Conservation (phyloP, 345 rosid species). For the Gossypium rotundifolium region DNA sequence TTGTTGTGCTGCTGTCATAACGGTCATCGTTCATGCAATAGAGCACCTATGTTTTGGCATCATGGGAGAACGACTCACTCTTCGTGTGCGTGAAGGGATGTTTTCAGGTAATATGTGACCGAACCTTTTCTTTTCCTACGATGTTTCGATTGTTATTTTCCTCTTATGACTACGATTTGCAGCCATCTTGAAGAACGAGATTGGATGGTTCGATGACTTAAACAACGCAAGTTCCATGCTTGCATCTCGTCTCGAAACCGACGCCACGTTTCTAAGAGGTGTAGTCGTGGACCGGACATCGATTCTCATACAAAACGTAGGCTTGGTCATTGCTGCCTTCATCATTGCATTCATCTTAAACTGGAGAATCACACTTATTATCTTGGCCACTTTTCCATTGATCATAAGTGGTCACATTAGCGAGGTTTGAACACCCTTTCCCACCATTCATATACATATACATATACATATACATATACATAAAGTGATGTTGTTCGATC, state of each 20-base stretch:
- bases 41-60: constrained; percentile 73
- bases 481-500: neutral
- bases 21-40: constrained; percentile 55
- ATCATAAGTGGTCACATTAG: constrained; percentile 92
- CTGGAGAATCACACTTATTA: constrained; percentile 91
- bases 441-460: neutral
- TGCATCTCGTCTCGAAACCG: constrained; percentile 72
- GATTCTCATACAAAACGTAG: constrained; percentile 73
- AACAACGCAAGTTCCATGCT: constrained; percentile 84
- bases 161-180: constrained; percentile 7
- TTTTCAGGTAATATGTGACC: constrained; percentile 47
- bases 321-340: constrained; percentile 67
- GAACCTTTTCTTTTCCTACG: neutral
- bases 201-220: constrained; percentile 89
- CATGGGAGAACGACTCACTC: constrained; percentile 92
- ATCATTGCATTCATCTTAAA: constrained; percentile 77
- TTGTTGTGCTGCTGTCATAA: constrained; percentile 52
- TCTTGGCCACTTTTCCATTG: constrained; percentile 77
- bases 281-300: constrained; percentile 81
- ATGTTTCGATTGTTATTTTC: neutral
- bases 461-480: neutral
- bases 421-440: constrained; percentile 48
- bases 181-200: constrained; percentile 87
- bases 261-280: constrained; percentile 65
- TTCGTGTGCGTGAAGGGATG: constrained; percentile 79